A percentile compares a stretch with the other conserved stretches of the same genome.
Evolutionary conservation across 2,329 filamentous ascomycete species (phyloP).

Genomic region (Lachnum nothofagi): DNA sequence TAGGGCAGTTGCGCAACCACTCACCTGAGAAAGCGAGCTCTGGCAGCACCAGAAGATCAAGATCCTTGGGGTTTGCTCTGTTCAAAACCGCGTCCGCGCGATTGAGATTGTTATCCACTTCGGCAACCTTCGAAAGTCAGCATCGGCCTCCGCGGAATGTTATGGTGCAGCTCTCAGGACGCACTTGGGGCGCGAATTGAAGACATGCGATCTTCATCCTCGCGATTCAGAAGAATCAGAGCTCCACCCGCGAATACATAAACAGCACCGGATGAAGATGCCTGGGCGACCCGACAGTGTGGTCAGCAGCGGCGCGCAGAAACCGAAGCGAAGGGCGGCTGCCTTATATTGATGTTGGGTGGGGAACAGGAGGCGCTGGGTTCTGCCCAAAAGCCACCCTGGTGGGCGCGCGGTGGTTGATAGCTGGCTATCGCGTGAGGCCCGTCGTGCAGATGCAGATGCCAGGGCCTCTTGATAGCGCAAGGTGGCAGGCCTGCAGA

Average conservation of each 20-base stretch:
- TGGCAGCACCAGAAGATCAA: constrained; percentile 69
- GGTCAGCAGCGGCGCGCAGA: neutral
- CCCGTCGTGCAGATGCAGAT: neutral
- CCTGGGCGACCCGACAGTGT: neutral
- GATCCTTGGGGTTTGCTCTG: constrained; percentile 43
- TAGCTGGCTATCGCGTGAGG: neutral
- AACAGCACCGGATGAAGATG: too few relatives aligned
- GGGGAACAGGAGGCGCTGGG: too few relatives aligned
- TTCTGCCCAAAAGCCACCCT: too few relatives aligned
- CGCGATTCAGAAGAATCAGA: neutral
- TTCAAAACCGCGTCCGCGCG: constrained; percentile 61
- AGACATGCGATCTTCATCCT: constrained; percentile 65
- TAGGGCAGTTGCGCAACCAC: too few relatives aligned
- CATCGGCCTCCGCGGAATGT: neutral
- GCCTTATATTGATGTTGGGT: neutral
- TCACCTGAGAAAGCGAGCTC: constrained; percentile 71
- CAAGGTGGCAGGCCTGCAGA: neutral
- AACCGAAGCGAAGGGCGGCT: neutral
- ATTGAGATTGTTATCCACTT: constrained; percentile 64
- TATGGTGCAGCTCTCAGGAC: neutral
- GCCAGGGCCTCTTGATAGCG: neutral
- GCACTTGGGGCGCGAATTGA: constrained; percentile 63
- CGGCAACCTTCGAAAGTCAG: constrained; percentile 49
- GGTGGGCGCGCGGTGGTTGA: too few relatives aligned
- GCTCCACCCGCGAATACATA: neutral